Evolutionary conservation across 495 filamentous ascomycete genomes (phyloP).

Genomic region (Neurospora hispaniola): DNA sequence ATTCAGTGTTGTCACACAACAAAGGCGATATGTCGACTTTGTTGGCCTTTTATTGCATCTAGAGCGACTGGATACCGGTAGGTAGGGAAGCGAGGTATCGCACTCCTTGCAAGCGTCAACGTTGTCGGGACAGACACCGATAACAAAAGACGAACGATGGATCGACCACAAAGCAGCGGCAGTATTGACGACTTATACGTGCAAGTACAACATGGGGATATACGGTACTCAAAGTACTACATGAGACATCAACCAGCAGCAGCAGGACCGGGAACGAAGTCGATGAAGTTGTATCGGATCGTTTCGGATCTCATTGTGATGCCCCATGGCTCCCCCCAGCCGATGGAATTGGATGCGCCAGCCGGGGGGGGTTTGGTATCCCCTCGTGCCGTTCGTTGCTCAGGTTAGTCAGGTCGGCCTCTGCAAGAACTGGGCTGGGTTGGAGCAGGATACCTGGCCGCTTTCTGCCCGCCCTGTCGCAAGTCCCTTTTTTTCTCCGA

Average conservation of each 20-base stretch:
- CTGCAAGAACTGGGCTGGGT: background rate
- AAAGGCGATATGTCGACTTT: background rate
- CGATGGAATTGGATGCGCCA: background rate
- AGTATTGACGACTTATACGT: background rate
- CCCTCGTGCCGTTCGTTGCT: background rate
- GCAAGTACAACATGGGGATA: background rate
- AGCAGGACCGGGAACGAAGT: background rate
- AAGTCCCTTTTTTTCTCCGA: slow-evolving; percentile 12
- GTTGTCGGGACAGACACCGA: background rate
- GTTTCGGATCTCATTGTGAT: background rate
- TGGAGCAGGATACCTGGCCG: background rate
- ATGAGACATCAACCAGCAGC: background rate
- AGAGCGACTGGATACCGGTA: background rate
- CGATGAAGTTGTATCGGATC: background rate
- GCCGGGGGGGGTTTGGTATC: background rate
- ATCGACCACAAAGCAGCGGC: background rate
- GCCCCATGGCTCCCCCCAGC: background rate
- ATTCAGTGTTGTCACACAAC: background rate
- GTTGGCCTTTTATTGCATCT: background rate
- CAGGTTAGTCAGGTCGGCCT: background rate
- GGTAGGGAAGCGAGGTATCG: background rate
- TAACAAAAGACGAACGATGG: background rate
- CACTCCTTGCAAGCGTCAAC: background rate
- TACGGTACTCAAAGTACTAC: background rate
- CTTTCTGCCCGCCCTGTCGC: background rate